phyloP scores from a whole-genome alignment of 371 early-diverging fungal species.

The Syncephalis fuscata region DNA sequence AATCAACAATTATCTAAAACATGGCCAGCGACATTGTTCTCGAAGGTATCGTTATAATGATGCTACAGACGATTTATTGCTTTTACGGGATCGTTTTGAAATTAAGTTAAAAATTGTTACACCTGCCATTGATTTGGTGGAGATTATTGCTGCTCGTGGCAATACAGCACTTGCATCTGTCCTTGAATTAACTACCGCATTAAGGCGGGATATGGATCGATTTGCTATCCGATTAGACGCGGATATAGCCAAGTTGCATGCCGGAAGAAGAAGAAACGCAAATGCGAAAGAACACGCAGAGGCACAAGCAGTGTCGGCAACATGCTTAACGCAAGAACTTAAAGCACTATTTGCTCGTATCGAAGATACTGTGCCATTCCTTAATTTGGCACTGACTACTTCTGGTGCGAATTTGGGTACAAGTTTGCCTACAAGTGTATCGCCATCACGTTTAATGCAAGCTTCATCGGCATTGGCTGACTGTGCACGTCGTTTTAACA shows the following conservation, averaged over 20 bases:
- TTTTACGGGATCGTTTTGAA: conserved; percentile 12
- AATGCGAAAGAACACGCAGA: conserved; percentile 9
- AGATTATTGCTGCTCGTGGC: conserved; percentile 43
- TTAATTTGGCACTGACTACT: conserved; percentile 37
- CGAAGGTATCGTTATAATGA: conserved; percentile 15
- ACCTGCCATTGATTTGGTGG: conserved; percentile 55
- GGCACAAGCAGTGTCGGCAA: conserved; percentile 2
- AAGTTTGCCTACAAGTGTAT: conserved; percentile 14
- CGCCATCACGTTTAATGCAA: conserved; percentile 28
- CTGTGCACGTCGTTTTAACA: conserved; percentile 3
- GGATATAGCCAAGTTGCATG: conserved; percentile 2
- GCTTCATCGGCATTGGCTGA: conserved; percentile 21
- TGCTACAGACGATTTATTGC: background rate
- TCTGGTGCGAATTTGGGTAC: conserved; percentile 22
- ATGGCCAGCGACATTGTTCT: conserved; percentile 35
- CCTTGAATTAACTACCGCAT: conserved; percentile 33
- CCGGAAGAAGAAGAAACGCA: background rate
- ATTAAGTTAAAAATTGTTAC: conserved; percentile 21
- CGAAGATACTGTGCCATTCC: conserved; percentile 45
- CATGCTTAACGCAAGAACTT: conserved; percentile 16
- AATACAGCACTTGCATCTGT: conserved; percentile 38
- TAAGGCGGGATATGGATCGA: conserved; percentile 31
- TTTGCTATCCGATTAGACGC: conserved; percentile 14
- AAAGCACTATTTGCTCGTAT: conserved; percentile 24
- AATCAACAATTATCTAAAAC: conserved; percentile 11